Conservation (phyloP, 306 rosid species). For the Sindora glabra region DNA sequence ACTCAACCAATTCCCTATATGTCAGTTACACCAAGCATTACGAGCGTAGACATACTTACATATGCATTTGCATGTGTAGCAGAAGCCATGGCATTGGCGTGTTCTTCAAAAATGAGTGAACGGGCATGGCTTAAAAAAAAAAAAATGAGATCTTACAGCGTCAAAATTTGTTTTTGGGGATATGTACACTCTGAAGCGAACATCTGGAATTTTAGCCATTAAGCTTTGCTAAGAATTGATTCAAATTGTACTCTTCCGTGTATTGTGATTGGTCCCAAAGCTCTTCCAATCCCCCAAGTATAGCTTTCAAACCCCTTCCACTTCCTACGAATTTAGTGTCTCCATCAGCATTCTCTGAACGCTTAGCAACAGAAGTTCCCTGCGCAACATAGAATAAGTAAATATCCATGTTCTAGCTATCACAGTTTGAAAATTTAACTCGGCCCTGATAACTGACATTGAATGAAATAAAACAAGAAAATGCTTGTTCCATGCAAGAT, state of each 20-base stretch:
- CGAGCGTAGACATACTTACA: slow-evolving; percentile 7
- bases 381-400: slow-evolving; percentile 3
- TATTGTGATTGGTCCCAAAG: slow-evolving; percentile 96
- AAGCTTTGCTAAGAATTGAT: slow-evolving; percentile 82
- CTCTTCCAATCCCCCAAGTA: slow-evolving; percentile 91
- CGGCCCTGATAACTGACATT: no score
- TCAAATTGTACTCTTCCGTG: slow-evolving; percentile 86
- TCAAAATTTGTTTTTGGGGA: slow-evolving; percentile 38
- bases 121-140: slow-evolving; percentile 28
- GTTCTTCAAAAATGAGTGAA: slow-evolving; percentile 21
- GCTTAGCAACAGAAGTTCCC: slow-evolving; percentile 52
- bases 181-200: slow-evolving; percentile 38
- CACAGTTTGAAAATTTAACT: no score
- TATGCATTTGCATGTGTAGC: background rate
- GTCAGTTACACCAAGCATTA: slow-evolving; percentile 23
- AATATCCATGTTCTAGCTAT: no score
- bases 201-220: slow-evolving; percentile 51
- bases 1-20: slow-evolving; percentile 15
- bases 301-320: slow-evolving; percentile 83
- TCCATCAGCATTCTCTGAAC: slow-evolving; percentile 38
- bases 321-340: slow-evolving; percentile 48
- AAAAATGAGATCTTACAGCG: slow-evolving; percentile 27
- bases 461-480: background rate
- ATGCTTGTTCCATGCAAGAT: background rate
- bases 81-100: slow-evolving; percentile 18